Conservation (phyloP, 495 filamentous ascomycete genomes). For the Talaromyces wortmannii region DNA sequence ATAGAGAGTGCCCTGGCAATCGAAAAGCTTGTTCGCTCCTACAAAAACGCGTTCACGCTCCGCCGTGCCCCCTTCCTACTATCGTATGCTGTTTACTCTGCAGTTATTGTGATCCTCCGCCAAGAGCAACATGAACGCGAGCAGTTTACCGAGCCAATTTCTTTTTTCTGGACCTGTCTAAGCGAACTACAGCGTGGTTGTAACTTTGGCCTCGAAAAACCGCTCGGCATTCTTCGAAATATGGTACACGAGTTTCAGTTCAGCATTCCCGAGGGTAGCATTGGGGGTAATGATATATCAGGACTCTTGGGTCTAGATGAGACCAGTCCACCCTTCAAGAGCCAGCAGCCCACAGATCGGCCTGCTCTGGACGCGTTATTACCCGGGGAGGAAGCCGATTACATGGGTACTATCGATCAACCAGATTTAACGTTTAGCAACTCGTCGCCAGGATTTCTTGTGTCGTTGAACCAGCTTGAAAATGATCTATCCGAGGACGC, state of each 20-base stretch:
- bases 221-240: neutral
- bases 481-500: neutral
- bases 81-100: neutral
- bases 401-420: neutral
- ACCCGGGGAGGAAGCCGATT: neutral
- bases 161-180: neutral
- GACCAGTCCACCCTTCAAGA: neutral
- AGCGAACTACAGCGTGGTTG: neutral
- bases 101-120: neutral
- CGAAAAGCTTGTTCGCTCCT: slow-evolving; percentile 1
- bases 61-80: neutral
- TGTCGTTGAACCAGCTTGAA: neutral
- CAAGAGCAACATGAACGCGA: neutral
- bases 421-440: neutral
- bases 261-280: neutral
- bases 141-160: neutral
- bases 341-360: neutral
- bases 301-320: neutral
- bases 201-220: neutral
- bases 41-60: neutral
- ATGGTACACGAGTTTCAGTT: neutral
- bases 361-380: neutral
- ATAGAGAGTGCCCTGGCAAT: neutral
- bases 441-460: neutral
- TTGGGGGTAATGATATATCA: neutral